Base-by-base conservation (phyloP, 305 asterid genomes). In the Fraxinus sp. region DNA sequence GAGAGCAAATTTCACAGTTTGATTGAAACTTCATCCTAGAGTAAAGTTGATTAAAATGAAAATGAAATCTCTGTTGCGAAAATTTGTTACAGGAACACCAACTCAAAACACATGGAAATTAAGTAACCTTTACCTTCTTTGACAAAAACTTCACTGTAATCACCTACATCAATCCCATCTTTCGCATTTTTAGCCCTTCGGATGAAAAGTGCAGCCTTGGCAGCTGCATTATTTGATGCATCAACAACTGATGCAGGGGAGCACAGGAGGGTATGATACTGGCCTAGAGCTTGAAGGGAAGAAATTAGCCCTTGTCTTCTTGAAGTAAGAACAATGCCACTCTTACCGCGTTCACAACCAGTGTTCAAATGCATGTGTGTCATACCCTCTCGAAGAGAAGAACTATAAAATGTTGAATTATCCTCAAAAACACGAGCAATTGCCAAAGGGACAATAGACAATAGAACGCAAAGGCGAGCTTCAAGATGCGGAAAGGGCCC, bases 401-500 rank as follows among this genome's bases (percentile, higher is more conserved):
- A 70, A 30, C 22, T 13, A 62, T 75, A 24, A 57, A 71, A 8
- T 33, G 62, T 4, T 10, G 36, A 79, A 22, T 59, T 80, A 43
- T 83, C 84, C 46, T 78, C 79, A 30, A 85, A 62, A 35, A 85
- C 74, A 73, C 75, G 46, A 77, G 75, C 32, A 79, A 83, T 75
- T 14, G 86, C 88, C 49, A 85, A 68, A 3, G 88, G 72, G 70
- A 81, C 81, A 79, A 85, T 83, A 76, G 88, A 85, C 49, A 85
- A 80, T 41, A 85, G 71, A 14, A 85, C 1, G 71, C 88, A 82
- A 33, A 85, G 75, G 77, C 86, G 78, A 10, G 84, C 81, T 26
- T 83, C 88, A 64, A 85, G 84, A 71, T 83, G 88, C 41, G 88
- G 88, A 14, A 85, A 75, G 16, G 88, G 88, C 24, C 88, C 88